Base-by-base conservation (phyloP, 768 basidiomycete species). In the Tephrocybe sp. region DNA sequence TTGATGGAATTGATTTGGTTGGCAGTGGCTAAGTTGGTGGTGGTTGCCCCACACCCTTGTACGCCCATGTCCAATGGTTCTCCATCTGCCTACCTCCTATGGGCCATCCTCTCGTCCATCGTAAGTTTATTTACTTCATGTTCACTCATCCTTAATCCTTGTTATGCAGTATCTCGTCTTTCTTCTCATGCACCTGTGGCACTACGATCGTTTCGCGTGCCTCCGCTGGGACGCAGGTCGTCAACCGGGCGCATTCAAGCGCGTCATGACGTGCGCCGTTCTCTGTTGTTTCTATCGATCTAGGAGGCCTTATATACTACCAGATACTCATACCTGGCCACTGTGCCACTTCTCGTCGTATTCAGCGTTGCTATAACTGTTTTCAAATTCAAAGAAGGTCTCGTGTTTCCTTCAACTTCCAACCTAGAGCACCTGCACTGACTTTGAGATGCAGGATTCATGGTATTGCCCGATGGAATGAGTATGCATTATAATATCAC, bases 171-270 rank as follows among this genome's bases (percentile, higher is more conserved):
- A 90, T 61, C 73, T 80, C 47, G 57, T 68, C 38, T 88, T 88
- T 64, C 75, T 90, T 47, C 58, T 86, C 40, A 71, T 78, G 57
- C 89, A 91, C 64, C 76, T 91, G n/a, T 91, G 86, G 86, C 72
- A 70, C 54, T 91, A 90, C 59, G 89, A 91, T 68, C 75, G 68
- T 51, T 87, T 90, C 66, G 75, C 82, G 53, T 90, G 89, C 65
- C 66, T 90, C 39, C 77, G 71, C 65, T 90, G 88, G 87, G 75
- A 81, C 61, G 75, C 82, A 12, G 87, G 86, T 27, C 76, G 86
- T 45, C 86, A 88, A 63, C 86, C 85, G 49, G 90, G 90, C 48
- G 82, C 89, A 11, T 92, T 92, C 78, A 91, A 87, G 69, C 77
- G 91, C 43, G 76, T 92, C 61, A 92, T 92, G 90, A 91, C 87